Evolutionary conservation across 176 grass and related monocot genomes (phyloP), one percentile per base, ranked within the genome.

Genomic region (Rhynchospora tenuis): DNA sequence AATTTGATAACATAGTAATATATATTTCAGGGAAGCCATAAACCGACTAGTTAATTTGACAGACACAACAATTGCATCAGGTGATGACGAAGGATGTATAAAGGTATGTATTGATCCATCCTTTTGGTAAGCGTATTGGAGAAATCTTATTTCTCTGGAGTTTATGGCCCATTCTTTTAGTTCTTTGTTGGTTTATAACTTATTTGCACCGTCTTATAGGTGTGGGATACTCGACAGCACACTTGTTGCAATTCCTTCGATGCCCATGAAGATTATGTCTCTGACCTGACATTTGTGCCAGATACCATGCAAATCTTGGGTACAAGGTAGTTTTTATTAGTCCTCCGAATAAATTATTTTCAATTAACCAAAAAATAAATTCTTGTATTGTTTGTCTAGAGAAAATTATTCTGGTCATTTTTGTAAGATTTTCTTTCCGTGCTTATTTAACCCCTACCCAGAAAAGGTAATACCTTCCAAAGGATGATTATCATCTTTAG

Each of bases 191-290:
- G 24, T 50, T 15, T 87, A 26, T 28, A 42, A 55, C 33, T 4
- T 38, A 15, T 83, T 77, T 78, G 38, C 29, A 27, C 44, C 78
- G 12, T 23, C 51, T 81, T 88, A 71, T 83, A 99, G 96, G 93
- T 95, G 26, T 99, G 96, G 93, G 93, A 99, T 88, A 95, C 96
- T 43, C 72, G 91, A 76, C 84, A 93, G 46, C 88, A 46, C 29
- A 57, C 87, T 87, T 99, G 96, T 85, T 93, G 93, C 67, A 95
- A 99, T 85, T 83, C 89, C 59, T 99, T 99, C 84, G 84, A 91
- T 60, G 83, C 83, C 58, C 93, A 99, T 90, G 91, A 99, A 92
- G 93, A 99, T 90, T 99, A 95, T 86, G 88, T 99, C 70, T 93
- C 93, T 47, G 96, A 95, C 84, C 86, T 95, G 81, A 89, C 84